Evolutionary conservation across 208 protist genomes (phyloP).

Genomic region (Porcisia hertigi): DNA sequence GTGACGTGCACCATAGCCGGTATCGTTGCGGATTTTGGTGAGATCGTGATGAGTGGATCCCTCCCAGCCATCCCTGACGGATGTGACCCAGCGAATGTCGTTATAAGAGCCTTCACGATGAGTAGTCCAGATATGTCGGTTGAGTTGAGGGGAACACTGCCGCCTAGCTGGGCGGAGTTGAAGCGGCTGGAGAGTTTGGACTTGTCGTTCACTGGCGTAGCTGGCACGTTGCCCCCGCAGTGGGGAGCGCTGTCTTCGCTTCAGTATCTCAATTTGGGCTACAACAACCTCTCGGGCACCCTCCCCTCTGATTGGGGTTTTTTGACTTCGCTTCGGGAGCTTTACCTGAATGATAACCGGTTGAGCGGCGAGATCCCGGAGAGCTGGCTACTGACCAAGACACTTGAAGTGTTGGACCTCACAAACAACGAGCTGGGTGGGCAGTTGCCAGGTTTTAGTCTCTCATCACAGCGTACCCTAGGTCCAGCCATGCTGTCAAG

Average conservation of each 20-base stretch:
- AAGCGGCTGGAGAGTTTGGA: background rate
- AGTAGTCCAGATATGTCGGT: background rate
- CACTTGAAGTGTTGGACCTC: background rate
- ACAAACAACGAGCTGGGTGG: slow-evolving; percentile 8
- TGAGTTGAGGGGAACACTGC: background rate
- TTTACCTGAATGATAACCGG: slow-evolving; percentile 9
- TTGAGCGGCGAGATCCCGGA: slow-evolving; percentile 5
- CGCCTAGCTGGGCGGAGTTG: background rate
- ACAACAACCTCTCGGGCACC: slow-evolving; percentile 9
- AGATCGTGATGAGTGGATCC: background rate
- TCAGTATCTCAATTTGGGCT: background rate
- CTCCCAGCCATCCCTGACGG: background rate
- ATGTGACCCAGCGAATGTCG: background rate
- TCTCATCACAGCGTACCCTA: background rate
- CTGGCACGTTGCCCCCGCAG: slow-evolving; percentile 1
- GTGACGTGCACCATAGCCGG: background rate
- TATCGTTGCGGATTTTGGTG: background rate
- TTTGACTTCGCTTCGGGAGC: background rate
- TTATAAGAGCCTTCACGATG: background rate
- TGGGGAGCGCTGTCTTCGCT: slow-evolving; percentile 4
- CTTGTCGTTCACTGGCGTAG: background rate
- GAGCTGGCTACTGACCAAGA: background rate
- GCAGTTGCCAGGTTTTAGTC: background rate
- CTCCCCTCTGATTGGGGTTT: background rate
- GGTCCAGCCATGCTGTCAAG: background rate